Percentiles rank a stretch among this genome's conserved stretches.
phyloP scores from a whole-genome alignment of 75 land plant species.

The Pinus taeda region DNA sequence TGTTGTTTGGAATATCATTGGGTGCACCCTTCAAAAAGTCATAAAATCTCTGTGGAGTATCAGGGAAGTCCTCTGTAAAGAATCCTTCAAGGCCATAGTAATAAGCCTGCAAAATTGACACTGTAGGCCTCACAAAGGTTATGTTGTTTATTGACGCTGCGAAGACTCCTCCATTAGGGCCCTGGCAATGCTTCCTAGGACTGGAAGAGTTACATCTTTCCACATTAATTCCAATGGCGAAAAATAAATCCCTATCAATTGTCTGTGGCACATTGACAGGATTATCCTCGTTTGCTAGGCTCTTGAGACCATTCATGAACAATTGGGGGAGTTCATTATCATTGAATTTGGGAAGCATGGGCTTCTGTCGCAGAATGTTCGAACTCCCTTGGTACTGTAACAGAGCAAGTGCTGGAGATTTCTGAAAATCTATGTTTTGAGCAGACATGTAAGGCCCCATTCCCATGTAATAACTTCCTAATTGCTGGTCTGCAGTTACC shows the following conservation, averaged over 20 bases:
- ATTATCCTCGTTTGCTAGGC: slow-evolving; percentile 6
- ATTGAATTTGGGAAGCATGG: slow-evolving; percentile 26
- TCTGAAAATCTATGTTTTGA: slow-evolving; percentile 21
- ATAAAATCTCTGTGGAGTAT: background rate
- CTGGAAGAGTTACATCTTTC: slow-evolving; percentile 1
- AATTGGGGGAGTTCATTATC: slow-evolving; percentile 15
- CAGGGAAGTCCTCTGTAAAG: slow-evolving; percentile 23
- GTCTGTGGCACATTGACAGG: slow-evolving; percentile 10
- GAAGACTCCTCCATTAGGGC: slow-evolving; percentile 22
- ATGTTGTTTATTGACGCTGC: slow-evolving; percentile 57
- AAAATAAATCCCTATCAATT: slow-evolving; percentile 12
- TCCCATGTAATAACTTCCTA: slow-evolving; percentile 39
- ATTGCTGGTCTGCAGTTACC: slow-evolving; percentile 45
- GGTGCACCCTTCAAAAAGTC: background rate
- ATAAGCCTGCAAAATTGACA: slow-evolving; percentile 50
- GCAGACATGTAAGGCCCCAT: slow-evolving; percentile 45
- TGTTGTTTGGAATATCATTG: background rate
- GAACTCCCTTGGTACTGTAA: slow-evolving; percentile 22
- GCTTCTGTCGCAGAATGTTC: slow-evolving; percentile 1
- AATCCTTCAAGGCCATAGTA: slow-evolving; percentile 16
- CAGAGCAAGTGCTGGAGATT: slow-evolving; percentile 15
- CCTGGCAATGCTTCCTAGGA: slow-evolving; percentile 26
- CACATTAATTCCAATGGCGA: slow-evolving; percentile 12
- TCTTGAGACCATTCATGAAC: slow-evolving; percentile 15
- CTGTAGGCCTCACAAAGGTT: slow-evolving; percentile 36